Base-by-base conservation (phyloP, 2,329 filamentous ascomycete genomes). In the Ophiostoma tasmaniense region DNA sequence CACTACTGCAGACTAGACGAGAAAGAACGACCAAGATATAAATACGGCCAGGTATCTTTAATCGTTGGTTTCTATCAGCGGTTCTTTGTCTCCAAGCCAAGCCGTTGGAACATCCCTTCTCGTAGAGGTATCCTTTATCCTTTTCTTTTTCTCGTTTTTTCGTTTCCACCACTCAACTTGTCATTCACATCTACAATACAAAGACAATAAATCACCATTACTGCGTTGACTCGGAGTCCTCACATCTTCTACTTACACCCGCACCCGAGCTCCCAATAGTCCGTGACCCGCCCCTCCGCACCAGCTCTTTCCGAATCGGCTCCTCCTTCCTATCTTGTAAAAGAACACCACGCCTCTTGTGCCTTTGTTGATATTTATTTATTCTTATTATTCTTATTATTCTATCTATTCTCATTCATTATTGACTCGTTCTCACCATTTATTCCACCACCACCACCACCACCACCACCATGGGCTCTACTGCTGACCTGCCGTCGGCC, bases 401-500 rank as follows among this genome's bases (percentile, higher is more conserved):
- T 17, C 28, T 42, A 5, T 7, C 11, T 11, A 17, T 25, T 25
- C 50, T 55, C 10, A 11, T 39, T 39, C 11, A 1, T 39, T 14
- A 10, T 37, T 25, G 50, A 1, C 14, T 55, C 6, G 3, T 30
- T 35, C 14, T 33, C 25, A 66, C 22, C 8, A 33, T 8, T 33
- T 33, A 33, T 33, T 33, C 42, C 45, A 52, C 8, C 8, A 52
- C 8, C 2, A 20, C n/a, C 11, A 25, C 5, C n/a, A n/a, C n/a
- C n/a, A 35, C n/a, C 28, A 22, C 25, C 68, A 68, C 37, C 55
- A 81, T 80, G 79, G 76, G 77, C 30, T 64, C 61, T 37, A 39
- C 61, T 22, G 30, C 71, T 33, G 67, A 71, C 64, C 77, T 81
- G 64, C 79, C 79, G 5, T 67, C 74, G 45, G 76, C 78, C 37